A percentile compares a stretch with the other conserved stretches of the same genome.
Evolutionary conservation across 1,284 basidiomycete species (phyloP).

Genomic region (Takashimella koratensis): DNA sequence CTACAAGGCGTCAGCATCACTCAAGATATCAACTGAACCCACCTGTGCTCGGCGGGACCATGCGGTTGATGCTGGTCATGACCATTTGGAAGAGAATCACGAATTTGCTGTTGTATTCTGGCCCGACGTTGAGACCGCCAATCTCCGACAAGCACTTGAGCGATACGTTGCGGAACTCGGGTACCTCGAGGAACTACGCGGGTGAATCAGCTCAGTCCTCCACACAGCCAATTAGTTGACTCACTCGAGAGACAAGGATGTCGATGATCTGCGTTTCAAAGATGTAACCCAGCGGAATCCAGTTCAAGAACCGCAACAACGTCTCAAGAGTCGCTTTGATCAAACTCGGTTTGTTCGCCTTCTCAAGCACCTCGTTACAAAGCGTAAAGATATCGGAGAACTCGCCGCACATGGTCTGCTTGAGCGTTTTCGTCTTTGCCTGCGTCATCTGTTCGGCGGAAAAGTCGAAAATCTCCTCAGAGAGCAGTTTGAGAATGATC

Average conservation of each 20-base stretch:
- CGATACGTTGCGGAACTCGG: constrained; percentile 96
- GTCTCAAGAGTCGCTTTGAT: constrained; percentile 97
- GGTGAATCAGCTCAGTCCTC: not conserved
- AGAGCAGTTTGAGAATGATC: constrained; percentile 95
- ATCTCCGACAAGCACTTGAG: constrained; percentile 98
- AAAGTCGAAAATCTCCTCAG: constrained; percentile 98
- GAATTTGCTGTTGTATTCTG: constrained; percentile 98
- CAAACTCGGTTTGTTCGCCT: constrained; percentile 93
- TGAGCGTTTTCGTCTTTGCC: constrained; percentile 93
- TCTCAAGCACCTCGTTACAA: constrained; percentile 92
- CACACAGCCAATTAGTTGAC: constrained; percentile 37
- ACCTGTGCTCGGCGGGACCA: constrained; percentile 95
- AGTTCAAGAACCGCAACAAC: constrained; percentile 92
- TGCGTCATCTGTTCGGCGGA: constrained; percentile 99
- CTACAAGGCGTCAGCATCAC: constrained; percentile 14
- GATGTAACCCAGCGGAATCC: constrained; percentile 99
- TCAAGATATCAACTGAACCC: constrained; percentile 14
- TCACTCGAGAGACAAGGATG: constrained; percentile 77
- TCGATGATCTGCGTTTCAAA: constrained; percentile 99
- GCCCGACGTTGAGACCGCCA: constrained; percentile 87
- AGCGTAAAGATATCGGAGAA: constrained; percentile 95
- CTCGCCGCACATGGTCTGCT: constrained; percentile 96
- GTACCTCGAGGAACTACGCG: constrained; percentile 85
- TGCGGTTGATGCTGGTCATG: constrained; percentile 93
- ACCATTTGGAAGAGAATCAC: constrained; percentile 97